These are phyloP conservation scores for Meira miltonrushii DNA, from an alignment of 1,284 basidiomycete species.

Conservation along the genomic window DNA sequence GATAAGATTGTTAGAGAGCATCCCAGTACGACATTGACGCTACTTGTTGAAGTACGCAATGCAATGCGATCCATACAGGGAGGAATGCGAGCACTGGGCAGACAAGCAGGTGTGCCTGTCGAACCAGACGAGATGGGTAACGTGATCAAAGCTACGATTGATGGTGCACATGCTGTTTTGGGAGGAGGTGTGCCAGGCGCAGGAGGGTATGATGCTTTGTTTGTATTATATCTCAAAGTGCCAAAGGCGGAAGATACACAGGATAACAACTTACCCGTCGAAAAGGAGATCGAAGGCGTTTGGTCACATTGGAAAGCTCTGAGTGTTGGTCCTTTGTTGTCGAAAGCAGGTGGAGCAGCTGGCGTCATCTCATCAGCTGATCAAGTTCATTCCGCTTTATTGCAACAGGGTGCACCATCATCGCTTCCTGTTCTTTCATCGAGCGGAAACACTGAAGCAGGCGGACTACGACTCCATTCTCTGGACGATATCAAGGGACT, in stretches of 20 bases:
- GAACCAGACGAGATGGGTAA: constrained; percentile 84
- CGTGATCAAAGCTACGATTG: constrained; percentile 74
- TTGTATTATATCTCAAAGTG: constrained; percentile 62
- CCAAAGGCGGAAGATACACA: not conserved
- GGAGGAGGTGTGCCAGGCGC: constrained; percentile 88
- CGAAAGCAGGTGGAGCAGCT: constrained; percentile 60
- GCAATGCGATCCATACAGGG: constrained; percentile 64
- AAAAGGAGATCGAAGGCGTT: constrained; percentile 61
- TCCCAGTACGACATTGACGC: constrained; percentile 8
- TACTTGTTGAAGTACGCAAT: constrained; percentile 41
- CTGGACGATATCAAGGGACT: not conserved
- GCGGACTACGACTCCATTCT: not conserved
- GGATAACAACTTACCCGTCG: not conserved
- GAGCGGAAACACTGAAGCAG: not conserved
- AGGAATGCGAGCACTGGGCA: constrained; percentile 84
- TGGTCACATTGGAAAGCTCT: constrained; percentile 71
- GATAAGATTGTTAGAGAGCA: constrained; percentile 19
- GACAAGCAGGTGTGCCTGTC: constrained; percentile 72
- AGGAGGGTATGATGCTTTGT: constrained; percentile 94
- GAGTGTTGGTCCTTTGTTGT: constrained; percentile 72
- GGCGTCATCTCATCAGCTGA: not conserved
- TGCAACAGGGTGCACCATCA: not conserved
- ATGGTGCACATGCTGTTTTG: constrained; percentile 70
- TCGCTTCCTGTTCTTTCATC: no score
- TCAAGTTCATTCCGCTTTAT: not conserved